A percentile compares a stretch with the other conserved stretches of the same genome.
These are phyloP conservation scores for Pseudogymnoascus sp. DNA, from an alignment of 2,329 filamentous ascomycete species.

Conservation along the genomic window DNA sequence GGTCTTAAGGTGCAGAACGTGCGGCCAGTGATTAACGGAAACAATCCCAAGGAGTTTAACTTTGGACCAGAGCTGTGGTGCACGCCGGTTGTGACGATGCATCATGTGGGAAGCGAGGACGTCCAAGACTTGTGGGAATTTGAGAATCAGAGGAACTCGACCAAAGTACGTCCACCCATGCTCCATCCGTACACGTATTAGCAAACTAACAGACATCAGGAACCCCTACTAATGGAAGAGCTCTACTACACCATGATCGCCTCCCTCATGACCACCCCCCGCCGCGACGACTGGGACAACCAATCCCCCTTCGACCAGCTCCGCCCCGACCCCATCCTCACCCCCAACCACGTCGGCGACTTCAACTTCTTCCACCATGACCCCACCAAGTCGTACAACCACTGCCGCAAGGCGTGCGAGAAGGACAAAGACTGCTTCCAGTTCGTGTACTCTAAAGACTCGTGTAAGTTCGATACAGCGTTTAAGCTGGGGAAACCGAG, in stretches of 20 bases:
- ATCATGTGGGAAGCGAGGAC: conserved; percentile 45
- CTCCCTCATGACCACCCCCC: conserved; percentile 32
- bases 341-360: not conserved
- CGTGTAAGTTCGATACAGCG: conserved; percentile 13
- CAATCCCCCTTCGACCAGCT: conserved; percentile 40
- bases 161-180: conserved; percentile 10
- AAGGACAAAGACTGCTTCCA: conserved; percentile 28
- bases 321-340: conserved; percentile 21
- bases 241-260: conserved; percentile 41
- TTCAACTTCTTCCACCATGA: conserved; percentile 32
- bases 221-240: conserved; percentile 38
- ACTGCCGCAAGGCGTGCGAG: conserved; percentile 43
- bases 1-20: conserved; percentile 34
- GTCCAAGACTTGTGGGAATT: conserved; percentile 44
- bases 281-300: conserved; percentile 46
- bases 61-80: conserved; percentile 40
- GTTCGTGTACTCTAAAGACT: conserved; percentile 24
- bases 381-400: conserved; percentile 34
- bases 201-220: conserved; percentile 23
- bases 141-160: conserved; percentile 32
- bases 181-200: not conserved
- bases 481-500: conserved; percentile 13
- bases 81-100: conserved; percentile 47
- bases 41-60: conserved; percentile 43
- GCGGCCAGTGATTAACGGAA: conserved; percentile 47